A percentile compares a stretch with the other conserved stretches of the same genome.
phyloP scores from a whole-genome alignment of 202 grass and related monocot genomes.

The Thinopyrum obtusiflorum region DNA sequence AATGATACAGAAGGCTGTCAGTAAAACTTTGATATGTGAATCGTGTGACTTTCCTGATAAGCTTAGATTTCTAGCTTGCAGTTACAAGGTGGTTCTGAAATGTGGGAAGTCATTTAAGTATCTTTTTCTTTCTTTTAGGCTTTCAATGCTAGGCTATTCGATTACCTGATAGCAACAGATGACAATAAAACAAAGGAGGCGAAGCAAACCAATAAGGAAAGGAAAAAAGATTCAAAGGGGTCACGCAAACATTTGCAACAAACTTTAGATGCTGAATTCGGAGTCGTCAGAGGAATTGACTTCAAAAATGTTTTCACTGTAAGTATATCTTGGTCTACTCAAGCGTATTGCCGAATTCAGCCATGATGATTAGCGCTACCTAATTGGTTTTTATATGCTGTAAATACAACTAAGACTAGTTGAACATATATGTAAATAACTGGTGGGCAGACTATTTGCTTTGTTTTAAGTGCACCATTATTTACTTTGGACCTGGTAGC shows the following conservation, averaged over 20 bases:
- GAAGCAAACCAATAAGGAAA: conserved; percentile 56
- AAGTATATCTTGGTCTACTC: conserved; percentile 40
- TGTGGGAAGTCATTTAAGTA: not conserved
- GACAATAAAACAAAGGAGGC: conserved; percentile 58
- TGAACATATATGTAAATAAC: not conserved
- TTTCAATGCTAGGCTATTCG: conserved; percentile 96
- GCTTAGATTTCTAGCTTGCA: conserved; percentile 16
- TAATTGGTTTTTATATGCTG: not conserved
- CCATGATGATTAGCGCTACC: not conserved
- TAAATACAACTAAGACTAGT: not conserved
- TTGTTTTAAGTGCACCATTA: not conserved
- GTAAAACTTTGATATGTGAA: not conserved
- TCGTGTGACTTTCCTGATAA: not conserved
- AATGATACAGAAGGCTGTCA: conserved; percentile 17
- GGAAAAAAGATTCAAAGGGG: conserved; percentile 41
- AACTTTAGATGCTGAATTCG: conserved; percentile 85
- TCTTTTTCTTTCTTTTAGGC: conserved; percentile 48
- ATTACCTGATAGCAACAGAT: conserved; percentile 96
- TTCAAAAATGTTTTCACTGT: conserved; percentile 98
- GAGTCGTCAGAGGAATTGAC: conserved; percentile 92
- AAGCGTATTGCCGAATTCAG: not conserved
- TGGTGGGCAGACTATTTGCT: not conserved
- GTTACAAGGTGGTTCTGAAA: conserved; percentile 2
- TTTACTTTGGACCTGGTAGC: not conserved
- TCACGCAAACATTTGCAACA: conserved; percentile 61